Evolutionary conservation across 78 protist species (phyloP).

Genomic region (Dictyostelium citrinum): DNA sequence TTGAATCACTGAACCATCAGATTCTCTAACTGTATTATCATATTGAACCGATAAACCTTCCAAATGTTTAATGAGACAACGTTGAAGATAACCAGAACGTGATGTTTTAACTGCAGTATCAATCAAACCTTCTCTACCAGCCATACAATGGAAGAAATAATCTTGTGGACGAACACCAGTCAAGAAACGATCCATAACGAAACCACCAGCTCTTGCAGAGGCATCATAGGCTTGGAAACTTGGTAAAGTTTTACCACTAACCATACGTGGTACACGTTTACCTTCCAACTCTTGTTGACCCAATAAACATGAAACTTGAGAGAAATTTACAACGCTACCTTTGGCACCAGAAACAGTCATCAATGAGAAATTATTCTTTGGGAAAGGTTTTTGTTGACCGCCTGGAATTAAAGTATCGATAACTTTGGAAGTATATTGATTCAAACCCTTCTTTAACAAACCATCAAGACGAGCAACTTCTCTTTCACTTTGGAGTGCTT

Average conservation of each 20-base stretch:
- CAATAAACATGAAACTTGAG: constrained; percentile 97
- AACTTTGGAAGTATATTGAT: constrained; percentile 85
- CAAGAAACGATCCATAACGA: constrained; percentile 95
- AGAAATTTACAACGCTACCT: constrained; percentile 96
- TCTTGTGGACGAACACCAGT: constrained; percentile 98
- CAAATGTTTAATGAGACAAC: constrained; percentile 98
- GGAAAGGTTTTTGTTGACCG: constrained; percentile 93
- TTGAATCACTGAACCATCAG: constrained; percentile 95
- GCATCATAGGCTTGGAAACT: constrained; percentile 88
- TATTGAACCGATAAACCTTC: constrained; percentile 93
- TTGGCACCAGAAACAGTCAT: constrained; percentile 99
- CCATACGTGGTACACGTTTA: constrained; percentile 97
- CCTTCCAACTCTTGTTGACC: constrained; percentile 99
- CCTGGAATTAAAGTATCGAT: constrained; percentile 89
- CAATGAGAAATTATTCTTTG: constrained; percentile 93
- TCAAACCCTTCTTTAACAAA: constrained; percentile 63
- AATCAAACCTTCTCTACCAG: constrained; percentile 99
- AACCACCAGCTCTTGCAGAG: constrained; percentile 95
- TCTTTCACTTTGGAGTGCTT: constrained; percentile 33
- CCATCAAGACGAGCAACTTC: constrained; percentile 78
- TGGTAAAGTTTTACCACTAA: constrained; percentile 95
- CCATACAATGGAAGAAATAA: constrained; percentile 99
- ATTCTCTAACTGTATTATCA: constrained; percentile 93
- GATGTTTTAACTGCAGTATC: constrained; percentile 99
- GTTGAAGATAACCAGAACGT: constrained; percentile 97